Base-by-base conservation (phyloP, 1,284 basidiomycete species). In the Tilletia horrida region DNA sequence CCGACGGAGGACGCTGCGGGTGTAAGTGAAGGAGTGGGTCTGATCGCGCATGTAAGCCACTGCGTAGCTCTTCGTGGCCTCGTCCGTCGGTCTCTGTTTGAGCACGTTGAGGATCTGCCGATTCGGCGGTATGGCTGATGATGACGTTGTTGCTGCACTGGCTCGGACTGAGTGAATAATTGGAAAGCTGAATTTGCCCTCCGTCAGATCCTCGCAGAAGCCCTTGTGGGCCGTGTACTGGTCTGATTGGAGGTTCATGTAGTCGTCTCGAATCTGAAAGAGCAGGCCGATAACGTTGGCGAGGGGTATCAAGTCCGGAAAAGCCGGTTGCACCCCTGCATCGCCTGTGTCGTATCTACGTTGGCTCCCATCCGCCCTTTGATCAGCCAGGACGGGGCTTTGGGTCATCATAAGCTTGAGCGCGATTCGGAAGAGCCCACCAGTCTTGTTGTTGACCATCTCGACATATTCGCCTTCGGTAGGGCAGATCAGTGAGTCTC, bases 401-500 rank as follows among this genome's bases (percentile, higher is more conserved):
- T 77, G 72, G 0, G 91, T 92, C 90, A 94, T 93, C 92, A 99
- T 95, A 42, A 98, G 86, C 82, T 94, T 97, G 81, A 97, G 87
- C 0, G 91, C 93, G 63, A 98, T 89, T 14, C 95, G 85, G 75
- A 98, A 90, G 13, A 98, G 85, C 0, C 95, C 94, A 0, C 96
- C 95, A 0, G 95, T 98, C 83, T 99, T 95, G 95, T 96, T 91
- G 82, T 94, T 92, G 44, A 97, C 94, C 95, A 98, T 98, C 29
- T 87, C 85, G 57, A 98, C 86, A 74, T 98, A 98, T 76, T 97
- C 92, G 67, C 92, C 90, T 83, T 98, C 95, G 0, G 90, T 92
- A 0, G 96, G 95, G 82, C 95, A 97, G 64, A 87, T 89, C 25
- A 97, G 82, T 11, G 89, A 90, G 79, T 98, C 96, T 65, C 95